A percentile compares a stretch with the other conserved stretches of the same genome.
Conservation (phyloP, 371 early-diverging fungal genomes). For the Rhizopus arrhizus region DNA sequence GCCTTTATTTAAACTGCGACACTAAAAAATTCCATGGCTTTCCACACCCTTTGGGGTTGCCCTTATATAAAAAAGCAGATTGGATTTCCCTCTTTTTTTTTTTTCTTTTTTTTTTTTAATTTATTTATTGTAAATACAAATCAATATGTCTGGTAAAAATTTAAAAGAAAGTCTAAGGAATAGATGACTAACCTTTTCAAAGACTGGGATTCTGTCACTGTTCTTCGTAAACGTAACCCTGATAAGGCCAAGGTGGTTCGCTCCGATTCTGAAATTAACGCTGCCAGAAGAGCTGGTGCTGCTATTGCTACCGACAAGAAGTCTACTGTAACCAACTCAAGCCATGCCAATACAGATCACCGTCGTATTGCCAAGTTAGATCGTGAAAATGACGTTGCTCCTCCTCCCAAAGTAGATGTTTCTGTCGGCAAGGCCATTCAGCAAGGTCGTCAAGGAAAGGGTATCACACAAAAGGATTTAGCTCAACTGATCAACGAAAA, state of each 20-base stretch:
- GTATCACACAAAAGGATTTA: slow-evolving; percentile 89
- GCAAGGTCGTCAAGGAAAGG: slow-evolving; percentile 77
- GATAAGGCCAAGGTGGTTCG: slow-evolving; percentile 69
- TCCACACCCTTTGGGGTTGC: slow-evolving; percentile 6
- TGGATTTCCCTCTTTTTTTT: neutral
- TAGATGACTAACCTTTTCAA: slow-evolving; percentile 6
- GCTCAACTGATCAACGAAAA: slow-evolving; percentile 84
- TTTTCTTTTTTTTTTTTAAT: slow-evolving; percentile 10
- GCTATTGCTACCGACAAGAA: slow-evolving; percentile 74
- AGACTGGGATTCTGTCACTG: slow-evolving; percentile 79
- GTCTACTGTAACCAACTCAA: slow-evolving; percentile 56
- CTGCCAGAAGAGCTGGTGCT: slow-evolving; percentile 77
- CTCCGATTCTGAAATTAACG: slow-evolving; percentile 72
- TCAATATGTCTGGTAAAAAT: slow-evolving; percentile 32
- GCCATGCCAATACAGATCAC: slow-evolving; percentile 76
- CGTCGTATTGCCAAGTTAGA: slow-evolving; percentile 88
- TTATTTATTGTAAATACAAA: slow-evolving; percentile 5
- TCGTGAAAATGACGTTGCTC: slow-evolving; percentile 82
- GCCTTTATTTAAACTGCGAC: slow-evolving; percentile 1
- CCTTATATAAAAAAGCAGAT: neutral
- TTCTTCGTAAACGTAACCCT: slow-evolving; percentile 76
- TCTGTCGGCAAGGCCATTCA: slow-evolving; percentile 86
- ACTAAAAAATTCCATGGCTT: slow-evolving; percentile 21
- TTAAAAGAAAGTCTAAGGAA: too few relatives aligned
- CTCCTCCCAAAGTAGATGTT: slow-evolving; percentile 73